These are phyloP conservation scores for Pichia californica DNA, from an alignment of 805 yeast genomes.

Conservation along the genomic window DNA sequence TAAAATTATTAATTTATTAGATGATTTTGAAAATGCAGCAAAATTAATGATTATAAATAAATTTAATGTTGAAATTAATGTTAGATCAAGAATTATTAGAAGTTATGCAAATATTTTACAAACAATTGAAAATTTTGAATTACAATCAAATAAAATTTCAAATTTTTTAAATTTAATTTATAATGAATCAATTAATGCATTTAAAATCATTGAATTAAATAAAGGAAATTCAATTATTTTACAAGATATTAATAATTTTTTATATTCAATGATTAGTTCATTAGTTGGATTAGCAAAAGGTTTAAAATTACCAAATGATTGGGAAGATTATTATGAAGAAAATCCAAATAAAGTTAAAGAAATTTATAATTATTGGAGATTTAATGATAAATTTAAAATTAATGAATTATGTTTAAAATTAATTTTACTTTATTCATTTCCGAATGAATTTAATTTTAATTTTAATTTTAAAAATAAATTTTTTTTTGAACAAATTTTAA, in stretches of 20 bases:
- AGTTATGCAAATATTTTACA: slow-evolving; percentile 60
- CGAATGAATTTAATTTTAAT: neutral
- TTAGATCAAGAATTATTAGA: slow-evolving; percentile 54
- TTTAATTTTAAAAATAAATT: slow-evolving; percentile 38
- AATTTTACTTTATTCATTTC: slow-evolving; percentile 6
- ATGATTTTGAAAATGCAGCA: slow-evolving; percentile 43
- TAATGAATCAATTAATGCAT: slow-evolving; percentile 15
- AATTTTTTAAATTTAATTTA: slow-evolving; percentile 21
- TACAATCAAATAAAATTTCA: slow-evolving; percentile 31
- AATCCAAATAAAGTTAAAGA: slow-evolving; percentile 22
- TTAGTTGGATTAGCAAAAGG: slow-evolving; percentile 70
- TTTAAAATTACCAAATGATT: slow-evolving; percentile 51
- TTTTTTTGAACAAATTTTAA: slow-evolving; percentile 61
- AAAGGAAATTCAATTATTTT: slow-evolving; percentile 1
- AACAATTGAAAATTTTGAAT: slow-evolving; percentile 40
- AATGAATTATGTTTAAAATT: slow-evolving; percentile 24
- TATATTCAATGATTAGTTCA: slow-evolving; percentile 53
- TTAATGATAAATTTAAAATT: slow-evolving; percentile 19
- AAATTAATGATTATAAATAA: slow-evolving; percentile 39
- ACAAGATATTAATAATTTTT: slow-evolving; percentile 36
- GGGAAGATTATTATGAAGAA: slow-evolving; percentile 32
- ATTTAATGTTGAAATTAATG: slow-evolving; percentile 29
- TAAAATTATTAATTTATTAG: slow-evolving; percentile 35
- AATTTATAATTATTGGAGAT: slow-evolving; percentile 39
- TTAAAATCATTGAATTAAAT: slow-evolving; percentile 7